phyloP scores from a whole-genome alignment of 2,329 filamentous ascomycete genomes.

The Verticillium tricorpus region DNA sequence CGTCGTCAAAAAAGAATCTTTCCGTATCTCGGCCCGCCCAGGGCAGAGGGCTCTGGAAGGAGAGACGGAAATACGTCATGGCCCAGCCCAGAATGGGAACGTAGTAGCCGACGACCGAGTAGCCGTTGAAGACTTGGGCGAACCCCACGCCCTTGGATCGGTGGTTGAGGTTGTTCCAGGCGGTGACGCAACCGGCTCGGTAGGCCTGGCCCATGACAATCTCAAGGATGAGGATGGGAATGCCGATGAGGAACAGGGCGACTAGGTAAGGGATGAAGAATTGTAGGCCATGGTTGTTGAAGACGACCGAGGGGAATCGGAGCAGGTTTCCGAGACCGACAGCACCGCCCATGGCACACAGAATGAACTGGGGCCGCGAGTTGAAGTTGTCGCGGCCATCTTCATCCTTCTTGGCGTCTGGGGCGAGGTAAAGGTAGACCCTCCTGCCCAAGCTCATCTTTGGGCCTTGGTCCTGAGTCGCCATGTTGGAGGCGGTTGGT shows the following conservation, averaged over 20 bases:
- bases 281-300: slow-evolving; percentile 52
- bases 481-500: neutral
- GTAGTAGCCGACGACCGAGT: slow-evolving; percentile 47
- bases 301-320: slow-evolving; percentile 49
- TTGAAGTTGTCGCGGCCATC: slow-evolving; percentile 39
- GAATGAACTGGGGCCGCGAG: slow-evolving; percentile 41
- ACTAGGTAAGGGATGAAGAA: slow-evolving; percentile 53
- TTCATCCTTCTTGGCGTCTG: slow-evolving; percentile 17
- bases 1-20: slow-evolving; percentile 27
- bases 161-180: slow-evolving; percentile 43
- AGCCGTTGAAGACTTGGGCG: slow-evolving; percentile 43
- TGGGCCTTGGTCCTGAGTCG: neutral
- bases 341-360: slow-evolving; percentile 48
- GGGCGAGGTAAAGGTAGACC: slow-evolving; percentile 14
- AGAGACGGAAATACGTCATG: slow-evolving; percentile 49
- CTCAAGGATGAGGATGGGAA: slow-evolving; percentile 49
- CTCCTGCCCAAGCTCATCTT: slow-evolving; percentile 7
- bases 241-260: slow-evolving; percentile 46
- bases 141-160: slow-evolving; percentile 48
- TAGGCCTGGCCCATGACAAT: slow-evolving; percentile 64
- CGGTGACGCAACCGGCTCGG: slow-evolving; percentile 45
- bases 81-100: slow-evolving; percentile 51
- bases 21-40: slow-evolving; percentile 39
- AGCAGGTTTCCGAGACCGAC: slow-evolving; percentile 52
- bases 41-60: slow-evolving; percentile 46